phyloP scores from a whole-genome alignment of 805 yeast genomes.

The Schwanniomyces polymorphus region DNA sequence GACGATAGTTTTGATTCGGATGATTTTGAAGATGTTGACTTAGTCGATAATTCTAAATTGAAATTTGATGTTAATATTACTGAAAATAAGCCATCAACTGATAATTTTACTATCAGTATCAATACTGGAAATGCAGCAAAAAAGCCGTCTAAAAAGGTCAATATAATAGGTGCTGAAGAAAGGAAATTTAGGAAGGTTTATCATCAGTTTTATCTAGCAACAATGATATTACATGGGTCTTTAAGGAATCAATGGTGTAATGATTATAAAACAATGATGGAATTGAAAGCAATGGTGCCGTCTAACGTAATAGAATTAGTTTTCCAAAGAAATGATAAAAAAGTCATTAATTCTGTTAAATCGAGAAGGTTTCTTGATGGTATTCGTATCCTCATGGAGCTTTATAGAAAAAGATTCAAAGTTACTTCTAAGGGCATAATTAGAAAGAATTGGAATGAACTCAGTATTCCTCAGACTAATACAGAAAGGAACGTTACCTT shows the following conservation, averaged over 20 bases:
- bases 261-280: constrained; percentile 38
- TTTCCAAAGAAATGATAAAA: constrained; percentile 18
- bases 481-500: constrained; percentile 29
- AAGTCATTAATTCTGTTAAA: constrained; percentile 35
- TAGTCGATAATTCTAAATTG: constrained; percentile 5
- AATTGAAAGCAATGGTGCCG: constrained; percentile 50
- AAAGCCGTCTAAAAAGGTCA: constrained; percentile 22
- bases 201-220: constrained; percentile 60
- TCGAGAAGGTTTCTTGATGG: constrained; percentile 77
- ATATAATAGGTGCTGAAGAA: constrained; percentile 54
- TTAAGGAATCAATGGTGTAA: constrained; percentile 76
- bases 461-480: constrained; percentile 19
- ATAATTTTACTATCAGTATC: constrained; percentile 10
- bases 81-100: background rate
- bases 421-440: constrained; percentile 42
- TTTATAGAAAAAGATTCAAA: constrained; percentile 59
- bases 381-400: constrained; percentile 60
- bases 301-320: constrained; percentile 45
- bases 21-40: constrained; percentile 30
- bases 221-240: constrained; percentile 66
- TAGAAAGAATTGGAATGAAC: constrained; percentile 35
- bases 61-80: background rate
- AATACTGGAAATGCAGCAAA: constrained; percentile 14
- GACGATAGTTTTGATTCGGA: constrained; percentile 33
- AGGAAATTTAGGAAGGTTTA: constrained; percentile 47